Evolutionary conservation across 306 rosid genomes (phyloP), one percentile per base, ranked within the genome.

Genomic region (Quillaja saponaria): DNA sequence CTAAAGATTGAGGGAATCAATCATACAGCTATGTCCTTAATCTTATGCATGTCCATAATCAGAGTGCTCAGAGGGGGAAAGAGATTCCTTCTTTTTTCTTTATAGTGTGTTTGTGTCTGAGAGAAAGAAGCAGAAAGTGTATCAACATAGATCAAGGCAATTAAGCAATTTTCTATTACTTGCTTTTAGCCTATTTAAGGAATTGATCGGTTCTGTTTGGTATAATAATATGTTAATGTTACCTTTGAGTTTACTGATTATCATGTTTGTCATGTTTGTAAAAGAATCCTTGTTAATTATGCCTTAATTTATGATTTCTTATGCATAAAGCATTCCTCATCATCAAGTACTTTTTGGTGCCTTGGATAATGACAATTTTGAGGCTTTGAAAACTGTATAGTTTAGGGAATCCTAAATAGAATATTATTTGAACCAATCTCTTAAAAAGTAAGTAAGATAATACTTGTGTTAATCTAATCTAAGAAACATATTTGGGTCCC

Each of bases 81-180:
- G 45, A 55, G 53, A 38, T 55, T 63, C 13, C 44, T 62, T 57
- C 58, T 35, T 40, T 5, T 25, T 65, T 52, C 19, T 57, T 65
- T 63, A 39, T 49, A 61, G 72, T 25, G 4, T 4, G 4, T 38
- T 46, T 61, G 68, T 86, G 96, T 91, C 88, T 71, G 82, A 67
- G 51, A 57, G 84, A 73, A 58, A 86, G 90, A 81, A 87, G 89
- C 96, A 88, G 88, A 88, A 88, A 88, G 96, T 67, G 87, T 55
- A 20, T 70, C 15, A 34, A 16, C 66, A 20, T 11, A 52, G 69
- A 78, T 62, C 66, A 71, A 61, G 67, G 55, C 71, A 72, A 72
- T 80, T 40, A 40, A 62, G 69, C 52, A 82, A 55, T 71, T 61
- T 71, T 62, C 75, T 81, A 65, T 71, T 62, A 50, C 74, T 71